Conservation (phyloP, 2,329 filamentous ascomycete genomes). For the Fusarium concolor region DNA sequence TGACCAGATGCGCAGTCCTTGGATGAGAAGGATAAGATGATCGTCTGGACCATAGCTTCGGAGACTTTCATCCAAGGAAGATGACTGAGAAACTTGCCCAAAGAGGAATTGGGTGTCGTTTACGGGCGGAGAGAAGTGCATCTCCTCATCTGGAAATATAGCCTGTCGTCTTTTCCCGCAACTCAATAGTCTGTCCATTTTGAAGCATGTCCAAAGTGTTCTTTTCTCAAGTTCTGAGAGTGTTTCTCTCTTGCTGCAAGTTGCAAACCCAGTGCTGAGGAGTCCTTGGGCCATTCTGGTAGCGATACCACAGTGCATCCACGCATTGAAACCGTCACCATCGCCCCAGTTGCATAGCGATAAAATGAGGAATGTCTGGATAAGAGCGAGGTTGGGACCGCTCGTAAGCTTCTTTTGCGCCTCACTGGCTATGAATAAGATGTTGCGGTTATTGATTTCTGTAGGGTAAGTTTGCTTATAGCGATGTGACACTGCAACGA, state of each 20-base stretch:
- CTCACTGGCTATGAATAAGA: constrained; percentile 18
- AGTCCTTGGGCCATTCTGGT: constrained; percentile 43
- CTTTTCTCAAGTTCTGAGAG: constrained; percentile 41
- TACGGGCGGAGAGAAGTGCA: constrained; percentile 27
- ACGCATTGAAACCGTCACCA: constrained; percentile 44
- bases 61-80: neutral
- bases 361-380: constrained; percentile 38
- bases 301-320: constrained; percentile 45
- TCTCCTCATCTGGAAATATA: constrained; percentile 36
- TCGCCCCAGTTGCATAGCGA: constrained; percentile 44
- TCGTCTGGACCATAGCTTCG: constrained; percentile 20
- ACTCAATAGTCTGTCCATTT: constrained; percentile 39
- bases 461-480: neutral
- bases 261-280: constrained; percentile 34
- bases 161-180: constrained; percentile 41
- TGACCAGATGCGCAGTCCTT: constrained; percentile 42
- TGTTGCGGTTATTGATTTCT: neutral
- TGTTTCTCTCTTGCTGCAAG: constrained; percentile 19
- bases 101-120: constrained; percentile 41
- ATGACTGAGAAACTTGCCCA: neutral
- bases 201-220: constrained; percentile 43
- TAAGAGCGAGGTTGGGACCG: constrained; percentile 29
- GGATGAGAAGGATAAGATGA: constrained; percentile 29
- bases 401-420: constrained; percentile 28
- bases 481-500: constrained; percentile 31